A percentile compares a stretch with the other conserved stretches of the same genome.
phyloP scores from a whole-genome alignment of 164 flowering plant genomes.

The Aristolochia fimbriata region DNA sequence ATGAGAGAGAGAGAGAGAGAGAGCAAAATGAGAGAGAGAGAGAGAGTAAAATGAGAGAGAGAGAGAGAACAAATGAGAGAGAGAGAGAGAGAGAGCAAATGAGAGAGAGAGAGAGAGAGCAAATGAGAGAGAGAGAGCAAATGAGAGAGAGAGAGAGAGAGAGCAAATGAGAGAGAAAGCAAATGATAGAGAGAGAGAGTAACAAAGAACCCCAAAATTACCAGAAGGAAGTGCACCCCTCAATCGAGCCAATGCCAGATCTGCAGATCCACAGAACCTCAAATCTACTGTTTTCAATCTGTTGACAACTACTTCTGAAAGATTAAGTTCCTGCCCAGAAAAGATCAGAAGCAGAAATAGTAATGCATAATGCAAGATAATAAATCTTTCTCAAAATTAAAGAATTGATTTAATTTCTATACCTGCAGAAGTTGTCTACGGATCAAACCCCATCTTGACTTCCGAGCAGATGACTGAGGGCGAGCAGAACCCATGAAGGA shows the following conservation, averaged over 20 bases:
- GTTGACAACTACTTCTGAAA: constrained; percentile 75
- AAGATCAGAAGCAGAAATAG: too few relatives aligned
- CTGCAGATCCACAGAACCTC: constrained; percentile 86
- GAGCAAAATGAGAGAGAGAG: not conserved
- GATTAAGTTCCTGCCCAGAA: constrained; percentile 52
- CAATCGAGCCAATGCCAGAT: constrained; percentile 78
- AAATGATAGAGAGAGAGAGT: not conserved
- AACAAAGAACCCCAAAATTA: constrained; percentile 12
- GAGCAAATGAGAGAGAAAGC: too few relatives aligned
- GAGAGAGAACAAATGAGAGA: too few relatives aligned
- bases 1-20: too few relatives aligned
- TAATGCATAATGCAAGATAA: not conserved
- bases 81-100: not conserved
- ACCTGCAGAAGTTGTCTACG: constrained; percentile 94
- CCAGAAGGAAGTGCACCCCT: constrained; percentile 92
- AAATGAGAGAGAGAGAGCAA: too few relatives aligned
- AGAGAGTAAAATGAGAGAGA: not conserved
- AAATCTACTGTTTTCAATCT: constrained; percentile 77
- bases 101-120: not conserved
- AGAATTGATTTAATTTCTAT: constrained; percentile 1
- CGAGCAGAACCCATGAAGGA: constrained; percentile 66
- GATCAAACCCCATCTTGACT: constrained; percentile 72
- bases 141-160: not conserved
- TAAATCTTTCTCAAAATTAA: not conserved
- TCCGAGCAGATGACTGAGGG: constrained; percentile 77